Evolutionary conservation across 1,139 yeast genomes (phyloP), one percentile per base, ranked within the genome.

Genomic region (Kurtzmaniella quercitrusa): DNA sequence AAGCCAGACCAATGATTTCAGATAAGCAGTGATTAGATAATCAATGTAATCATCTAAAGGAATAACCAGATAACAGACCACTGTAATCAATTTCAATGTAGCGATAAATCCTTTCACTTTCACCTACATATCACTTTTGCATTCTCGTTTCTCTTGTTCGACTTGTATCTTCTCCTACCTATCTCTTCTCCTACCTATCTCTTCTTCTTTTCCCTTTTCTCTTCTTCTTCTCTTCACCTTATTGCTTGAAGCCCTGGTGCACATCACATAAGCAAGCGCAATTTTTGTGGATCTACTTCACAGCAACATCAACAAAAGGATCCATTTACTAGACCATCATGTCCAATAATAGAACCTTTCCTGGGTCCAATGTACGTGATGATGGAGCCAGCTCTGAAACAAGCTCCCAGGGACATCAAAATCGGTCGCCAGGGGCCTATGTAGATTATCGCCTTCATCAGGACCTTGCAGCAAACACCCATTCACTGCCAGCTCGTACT

Each of bases 401-500:
- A 2, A 19, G 15, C 27, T n/a, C 27, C 7, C 25, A 8, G 27
- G 25, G 25, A 10, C 15, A 11, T 2, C 38, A 19, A 12, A 18
- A 14, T 21, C 25, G n/a, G 27, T 12, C 27, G 2, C 27, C 38
- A 6, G n/a, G 25, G 2, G 60, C 63, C 2, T 68, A 51, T 44
- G 63, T 66, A 33, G 75, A 70, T 47, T 73, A 69, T 48, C 50
- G 75, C 31, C 52, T 51, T 37, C 55, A 56, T 19, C 17, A 34
- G 34, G 56, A 58, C 41, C 66, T 65, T 45, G 52, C 65, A 39
- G 63, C 65, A 10, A 58, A 63, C 45, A 46, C 60, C 21, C 68
- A 62, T 41, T 57, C 68, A 11, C 61, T 65, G 11, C 70, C 70
- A n/a, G 63, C 68, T 8, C 48, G 69, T 42, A 48, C 62, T 15